Base-by-base conservation (phyloP, 2,329 filamentous ascomycete species). In the Fusarium sp. region DNA sequence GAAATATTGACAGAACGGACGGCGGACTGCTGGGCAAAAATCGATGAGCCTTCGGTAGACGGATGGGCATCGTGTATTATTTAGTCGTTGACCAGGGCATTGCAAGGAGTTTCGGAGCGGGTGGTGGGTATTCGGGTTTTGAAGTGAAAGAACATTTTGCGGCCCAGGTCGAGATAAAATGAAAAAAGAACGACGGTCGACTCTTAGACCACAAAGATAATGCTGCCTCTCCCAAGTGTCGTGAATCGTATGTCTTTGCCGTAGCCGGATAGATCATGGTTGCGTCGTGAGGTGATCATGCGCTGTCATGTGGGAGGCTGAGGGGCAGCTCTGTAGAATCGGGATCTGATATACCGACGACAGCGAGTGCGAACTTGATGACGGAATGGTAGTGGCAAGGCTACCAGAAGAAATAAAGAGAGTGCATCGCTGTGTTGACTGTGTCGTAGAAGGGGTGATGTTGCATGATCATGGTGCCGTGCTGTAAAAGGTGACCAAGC, bases 101-200 rank as follows among this genome's bases (percentile, higher is more conserved):
- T 82, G 81, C 81, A 77, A 65, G 81, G 81, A 83, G 81, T 83
- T 81, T 77, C n/a, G 79, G 80, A 79, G 79, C 80, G 73, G 71
- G 65, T 65, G 73, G 64, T 73, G 59, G 70, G 61, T 72, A 64
- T 74, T 74, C 61, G 73, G 75, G 73, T 68, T 76, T 76, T 76
- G 76, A 77, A 64, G 75, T 72, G 60, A 71, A 70, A 63, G 76
- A 76, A 70, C 75, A 57, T 65, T 74, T 47, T 63, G 67, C 66
- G 75, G 74, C 72, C 76, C 71, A 72, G 58, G 68, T 73, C 75
- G 63, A 76, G 63, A 66, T 42, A 78, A 73, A 70, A 73, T 41
- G 24, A 61, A 59, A 78, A 76, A 77, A 77, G 59, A 63, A 72
- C 15, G 38, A 69, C 39, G 71, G 73, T 76, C 75, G 68, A 50